Evolutionary conservation across 192 early-diverging fungal genomes (phyloP).

Genomic region (Entomortierella beljakovae): DNA sequence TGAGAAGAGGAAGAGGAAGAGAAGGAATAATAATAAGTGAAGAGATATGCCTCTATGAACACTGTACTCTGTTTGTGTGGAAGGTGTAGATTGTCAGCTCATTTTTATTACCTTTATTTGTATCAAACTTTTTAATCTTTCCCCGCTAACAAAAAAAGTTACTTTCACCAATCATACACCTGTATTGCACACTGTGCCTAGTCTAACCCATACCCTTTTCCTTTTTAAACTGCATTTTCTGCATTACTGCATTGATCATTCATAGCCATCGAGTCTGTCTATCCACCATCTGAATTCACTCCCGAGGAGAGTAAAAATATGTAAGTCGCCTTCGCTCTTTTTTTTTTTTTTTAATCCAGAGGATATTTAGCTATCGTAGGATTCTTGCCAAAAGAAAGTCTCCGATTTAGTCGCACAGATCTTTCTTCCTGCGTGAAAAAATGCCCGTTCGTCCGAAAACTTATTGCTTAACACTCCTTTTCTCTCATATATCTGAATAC

Average conservation of each 20-base stretch:
- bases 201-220: background rate
- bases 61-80: too few relatives aligned
- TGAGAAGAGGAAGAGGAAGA: too few relatives aligned
- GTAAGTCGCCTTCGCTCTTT: conserved; percentile 35
- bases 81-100: too few relatives aligned
- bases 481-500: background rate
- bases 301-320: conserved; percentile 79
- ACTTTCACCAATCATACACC: too few relatives aligned
- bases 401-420: conserved; percentile 10
- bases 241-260: too few relatives aligned
- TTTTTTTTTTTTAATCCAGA: background rate
- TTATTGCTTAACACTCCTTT: background rate
- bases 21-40: too few relatives aligned
- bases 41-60: too few relatives aligned
- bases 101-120: too few relatives aligned
- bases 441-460: background rate
- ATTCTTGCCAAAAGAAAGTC: background rate
- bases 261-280: conserved; percentile 74
- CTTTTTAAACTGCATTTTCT: background rate
- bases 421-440: background rate
- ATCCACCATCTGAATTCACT: conserved; percentile 76
- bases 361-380: background rate
- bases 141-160: too few relatives aligned
- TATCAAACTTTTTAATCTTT: too few relatives aligned
- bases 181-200: background rate